Percentiles rank a stretch among this genome's conserved stretches.
These are phyloP conservation scores for Neurospora intermedia DNA, from an alignment of 495 filamentous ascomycete species.

Conservation along the genomic window DNA sequence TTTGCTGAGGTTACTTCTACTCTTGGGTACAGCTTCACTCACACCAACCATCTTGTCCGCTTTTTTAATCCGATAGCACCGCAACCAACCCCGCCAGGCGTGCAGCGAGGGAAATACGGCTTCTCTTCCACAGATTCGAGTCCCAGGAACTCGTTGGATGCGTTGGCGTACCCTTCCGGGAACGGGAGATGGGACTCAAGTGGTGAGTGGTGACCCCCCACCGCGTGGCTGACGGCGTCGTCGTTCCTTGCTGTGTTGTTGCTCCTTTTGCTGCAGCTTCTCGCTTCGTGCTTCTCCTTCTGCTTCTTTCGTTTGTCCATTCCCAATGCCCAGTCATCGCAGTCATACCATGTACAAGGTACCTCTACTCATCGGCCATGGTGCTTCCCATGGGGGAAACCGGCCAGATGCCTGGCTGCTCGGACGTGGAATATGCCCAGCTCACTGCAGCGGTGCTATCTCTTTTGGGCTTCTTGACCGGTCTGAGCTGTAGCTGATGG, in stretches of 20 bases:
- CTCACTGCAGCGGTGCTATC: not conserved
- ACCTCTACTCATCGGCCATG: not conserved
- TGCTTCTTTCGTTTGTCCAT: not conserved
- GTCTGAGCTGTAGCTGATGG: not conserved
- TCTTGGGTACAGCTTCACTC: not conserved
- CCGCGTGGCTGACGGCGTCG: not conserved
- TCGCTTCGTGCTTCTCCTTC: not conserved
- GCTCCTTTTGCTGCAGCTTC: not conserved
- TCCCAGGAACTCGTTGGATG: not conserved
- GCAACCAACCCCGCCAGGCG: not conserved
- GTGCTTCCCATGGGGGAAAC: not conserved
- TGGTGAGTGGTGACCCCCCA: not conserved
- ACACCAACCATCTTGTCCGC: not conserved
- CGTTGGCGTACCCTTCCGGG: not conserved
- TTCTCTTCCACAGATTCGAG: not conserved
- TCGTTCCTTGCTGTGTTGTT: not conserved
- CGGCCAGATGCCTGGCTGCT: not conserved
- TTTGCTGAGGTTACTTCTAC: not conserved
- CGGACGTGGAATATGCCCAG: not conserved
- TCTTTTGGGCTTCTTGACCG: not conserved
- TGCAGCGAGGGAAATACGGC: not conserved
- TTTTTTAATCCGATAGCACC: not conserved
- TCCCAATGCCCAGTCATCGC: not conserved
- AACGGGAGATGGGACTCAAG: not conserved
- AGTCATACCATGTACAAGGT: not conserved